A percentile compares a stretch with the other conserved stretches of the same genome.
Evolutionary conservation across 1,139 yeast genomes (phyloP).

Genomic region (Candida neerlandica): DNA sequence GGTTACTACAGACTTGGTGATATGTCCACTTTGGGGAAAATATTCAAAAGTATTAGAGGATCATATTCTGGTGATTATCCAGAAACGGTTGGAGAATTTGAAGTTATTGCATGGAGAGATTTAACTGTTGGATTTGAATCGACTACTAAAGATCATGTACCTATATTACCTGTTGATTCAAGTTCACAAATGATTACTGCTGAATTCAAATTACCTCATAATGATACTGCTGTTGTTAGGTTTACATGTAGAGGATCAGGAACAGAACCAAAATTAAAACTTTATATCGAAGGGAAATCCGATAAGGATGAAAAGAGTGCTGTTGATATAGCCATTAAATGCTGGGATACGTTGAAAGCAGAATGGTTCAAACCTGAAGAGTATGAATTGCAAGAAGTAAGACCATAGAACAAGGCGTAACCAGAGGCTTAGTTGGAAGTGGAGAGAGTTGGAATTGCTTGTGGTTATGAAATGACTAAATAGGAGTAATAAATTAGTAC

Average conservation of each 20-base stretch:
- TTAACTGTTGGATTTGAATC: slow-evolving; percentile 83
- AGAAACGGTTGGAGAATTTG: slow-evolving; percentile 49
- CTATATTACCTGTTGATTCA: slow-evolving; percentile 70
- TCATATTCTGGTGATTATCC: slow-evolving; percentile 43
- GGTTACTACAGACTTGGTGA: slow-evolving; percentile 78
- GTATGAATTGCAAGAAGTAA: slow-evolving; percentile 36
- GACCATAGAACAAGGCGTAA: too few relatives aligned
- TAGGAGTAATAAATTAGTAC: not conserved
- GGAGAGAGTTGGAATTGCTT: not conserved
- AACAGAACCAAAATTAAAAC: slow-evolving; percentile 92
- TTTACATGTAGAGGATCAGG: slow-evolving; percentile 95
- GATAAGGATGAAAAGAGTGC: slow-evolving; percentile 47
- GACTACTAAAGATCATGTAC: slow-evolving; percentile 55
- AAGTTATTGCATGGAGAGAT: slow-evolving; percentile 74
- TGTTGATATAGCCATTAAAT: slow-evolving; percentile 50
- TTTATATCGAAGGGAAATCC: slow-evolving; percentile 81
- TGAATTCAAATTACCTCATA: slow-evolving; percentile 26
- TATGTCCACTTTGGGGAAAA: slow-evolving; percentile 49
- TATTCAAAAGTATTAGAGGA: slow-evolving; percentile 56
- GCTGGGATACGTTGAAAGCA: slow-evolving; percentile 64
- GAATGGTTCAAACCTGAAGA: slow-evolving; percentile 65
- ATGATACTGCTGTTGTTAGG: slow-evolving; percentile 47
- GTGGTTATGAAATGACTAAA: not conserved
- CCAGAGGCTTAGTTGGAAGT: too few relatives aligned
- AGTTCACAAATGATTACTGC: slow-evolving; percentile 87